Percentiles rank a stretch among this genome's conserved stretches.
These are phyloP conservation scores for Chlamydomonas sphaeroides DNA, from an alignment of 139 green algal genomes.

Conservation along the genomic window DNA sequence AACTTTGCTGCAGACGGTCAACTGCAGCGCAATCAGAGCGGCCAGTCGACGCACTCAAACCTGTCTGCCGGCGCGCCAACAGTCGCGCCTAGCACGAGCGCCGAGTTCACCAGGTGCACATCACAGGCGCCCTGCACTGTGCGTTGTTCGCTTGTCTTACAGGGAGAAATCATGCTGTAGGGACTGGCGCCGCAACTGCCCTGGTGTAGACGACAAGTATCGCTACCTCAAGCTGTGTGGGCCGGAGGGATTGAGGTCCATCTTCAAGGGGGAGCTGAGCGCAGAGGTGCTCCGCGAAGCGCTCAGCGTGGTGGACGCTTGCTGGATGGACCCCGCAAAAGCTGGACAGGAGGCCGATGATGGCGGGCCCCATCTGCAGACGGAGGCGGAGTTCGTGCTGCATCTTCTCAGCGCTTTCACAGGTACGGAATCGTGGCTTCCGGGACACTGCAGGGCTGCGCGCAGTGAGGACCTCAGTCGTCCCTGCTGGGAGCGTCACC, in stretches of 20 bases:
- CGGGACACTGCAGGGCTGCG: not conserved
- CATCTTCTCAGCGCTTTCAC: slow-evolving; percentile 20
- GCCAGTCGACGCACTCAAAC: too few relatives aligned
- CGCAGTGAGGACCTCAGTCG: not conserved
- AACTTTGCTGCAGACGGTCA: slow-evolving; percentile 42
- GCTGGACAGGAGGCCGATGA: slow-evolving; percentile 44
- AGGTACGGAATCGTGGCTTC: not conserved
- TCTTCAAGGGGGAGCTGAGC: slow-evolving; percentile 60
- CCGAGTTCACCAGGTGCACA: slow-evolving; percentile 45
- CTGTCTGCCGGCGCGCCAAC: not conserved
- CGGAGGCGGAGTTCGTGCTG: slow-evolving; percentile 50
- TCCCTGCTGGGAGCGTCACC: too few relatives aligned
- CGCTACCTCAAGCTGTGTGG: slow-evolving; percentile 47
- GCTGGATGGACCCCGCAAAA: slow-evolving; percentile 46
- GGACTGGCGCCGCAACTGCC: slow-evolving; percentile 52
- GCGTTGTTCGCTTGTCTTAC: too few relatives aligned
- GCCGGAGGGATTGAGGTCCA: slow-evolving; percentile 12
- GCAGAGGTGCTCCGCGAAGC: slow-evolving; percentile 48
- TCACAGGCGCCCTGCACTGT: too few relatives aligned
- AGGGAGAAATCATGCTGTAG: slow-evolving; percentile 25
- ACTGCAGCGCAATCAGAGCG: too few relatives aligned
- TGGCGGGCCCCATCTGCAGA: slow-evolving; percentile 1
- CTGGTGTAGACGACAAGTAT: slow-evolving; percentile 47
- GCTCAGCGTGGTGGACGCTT: slow-evolving; percentile 42
- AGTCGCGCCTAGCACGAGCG: slow-evolving; percentile 25